Conservation (phyloP, 1,284 basidiomycete genomes). For the Leccinum solheimii region DNA sequence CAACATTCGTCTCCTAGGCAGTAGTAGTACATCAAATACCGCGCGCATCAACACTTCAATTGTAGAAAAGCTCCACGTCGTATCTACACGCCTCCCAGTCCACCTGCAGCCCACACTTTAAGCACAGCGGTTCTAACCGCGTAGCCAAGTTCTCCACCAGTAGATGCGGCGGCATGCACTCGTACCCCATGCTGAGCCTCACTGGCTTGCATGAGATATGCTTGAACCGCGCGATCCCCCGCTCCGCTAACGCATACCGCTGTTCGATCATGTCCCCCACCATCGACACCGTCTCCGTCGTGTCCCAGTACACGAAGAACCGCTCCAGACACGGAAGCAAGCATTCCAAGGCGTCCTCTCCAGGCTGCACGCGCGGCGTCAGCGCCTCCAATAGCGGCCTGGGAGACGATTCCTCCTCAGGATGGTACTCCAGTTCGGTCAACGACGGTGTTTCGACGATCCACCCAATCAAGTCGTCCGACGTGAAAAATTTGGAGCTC, state of each 20-base stretch:
- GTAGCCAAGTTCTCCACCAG: constrained; percentile 22
- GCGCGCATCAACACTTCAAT: constrained; percentile 11
- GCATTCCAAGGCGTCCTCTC: constrained; percentile 15
- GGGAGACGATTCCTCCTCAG: constrained; percentile 29
- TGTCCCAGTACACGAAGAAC: constrained; percentile 28
- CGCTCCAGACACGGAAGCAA: constrained; percentile 26
- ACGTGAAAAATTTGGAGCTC: constrained; percentile 21
- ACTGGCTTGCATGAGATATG: constrained; percentile 28
- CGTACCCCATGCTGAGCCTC: constrained; percentile 14
- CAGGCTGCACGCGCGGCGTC: constrained; percentile 18
- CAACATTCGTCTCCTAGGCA: not conserved
- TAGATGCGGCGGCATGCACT: constrained; percentile 18
- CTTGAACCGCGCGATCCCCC: constrained; percentile 19
- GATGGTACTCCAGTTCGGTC: constrained; percentile 27
- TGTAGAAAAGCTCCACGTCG: constrained; percentile 26
- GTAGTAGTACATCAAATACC: not conserved
- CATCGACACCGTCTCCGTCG: constrained; percentile 25
- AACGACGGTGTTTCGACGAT: constrained; percentile 21
- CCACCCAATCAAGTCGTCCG: constrained; percentile 24
- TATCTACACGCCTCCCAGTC: constrained; percentile 28
- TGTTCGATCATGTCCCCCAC: constrained; percentile 31
- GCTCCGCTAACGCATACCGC: constrained; percentile 19
- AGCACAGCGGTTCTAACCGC: constrained; percentile 23
- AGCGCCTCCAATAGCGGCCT: constrained; percentile 17
- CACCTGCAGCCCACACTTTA: constrained; percentile 19